phyloP scores from a whole-genome alignment of 1,284 basidiomycete genomes.

The Abortiporus biennis region DNA sequence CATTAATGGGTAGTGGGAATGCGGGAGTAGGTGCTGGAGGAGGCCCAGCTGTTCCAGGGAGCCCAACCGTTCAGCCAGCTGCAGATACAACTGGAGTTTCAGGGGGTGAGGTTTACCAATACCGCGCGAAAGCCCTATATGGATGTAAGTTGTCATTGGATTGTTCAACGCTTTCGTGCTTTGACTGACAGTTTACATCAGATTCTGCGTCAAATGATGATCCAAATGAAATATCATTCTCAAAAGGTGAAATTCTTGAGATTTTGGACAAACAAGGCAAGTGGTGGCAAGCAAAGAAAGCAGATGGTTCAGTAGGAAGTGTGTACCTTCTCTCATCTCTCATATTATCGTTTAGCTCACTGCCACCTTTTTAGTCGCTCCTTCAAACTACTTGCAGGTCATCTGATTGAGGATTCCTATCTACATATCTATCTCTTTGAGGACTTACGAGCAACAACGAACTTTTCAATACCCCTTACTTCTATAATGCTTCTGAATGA shows the following conservation, averaged over 20 bases:
- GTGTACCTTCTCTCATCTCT: conserved; percentile 9
- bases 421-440: neutral
- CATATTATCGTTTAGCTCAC: conserved; percentile 3
- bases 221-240: conserved; percentile 93
- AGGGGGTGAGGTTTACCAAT: conserved; percentile 33
- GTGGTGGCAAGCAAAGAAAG: conserved; percentile 93
- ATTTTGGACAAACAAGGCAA: conserved; percentile 92
- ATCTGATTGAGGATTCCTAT: conserved; percentile 36
- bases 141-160: conserved; percentile 59
- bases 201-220: conserved; percentile 92
- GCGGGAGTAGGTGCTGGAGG: conserved; percentile 52
- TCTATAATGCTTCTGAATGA: neutral
- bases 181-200: conserved; percentile 22
- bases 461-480: conserved; percentile 1
- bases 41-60: conserved; percentile 15
- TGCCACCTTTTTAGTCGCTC: conserved; percentile 48
- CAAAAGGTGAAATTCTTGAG: conserved; percentile 91
- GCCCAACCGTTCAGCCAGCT: conserved; percentile 13
- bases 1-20: conserved; percentile 51
- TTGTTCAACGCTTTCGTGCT: neutral
- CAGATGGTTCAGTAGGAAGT: conserved; percentile 81
- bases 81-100: conserved; percentile 14
- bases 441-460: conserved; percentile 3
- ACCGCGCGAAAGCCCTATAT: conserved; percentile 86
- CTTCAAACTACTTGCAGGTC: conserved; percentile 77